Percentiles rank a stretch among this genome's conserved stretches.
phyloP scores from a whole-genome alignment of 2,329 filamentous ascomycete genomes.

The Keithomyces neogunnii region DNA sequence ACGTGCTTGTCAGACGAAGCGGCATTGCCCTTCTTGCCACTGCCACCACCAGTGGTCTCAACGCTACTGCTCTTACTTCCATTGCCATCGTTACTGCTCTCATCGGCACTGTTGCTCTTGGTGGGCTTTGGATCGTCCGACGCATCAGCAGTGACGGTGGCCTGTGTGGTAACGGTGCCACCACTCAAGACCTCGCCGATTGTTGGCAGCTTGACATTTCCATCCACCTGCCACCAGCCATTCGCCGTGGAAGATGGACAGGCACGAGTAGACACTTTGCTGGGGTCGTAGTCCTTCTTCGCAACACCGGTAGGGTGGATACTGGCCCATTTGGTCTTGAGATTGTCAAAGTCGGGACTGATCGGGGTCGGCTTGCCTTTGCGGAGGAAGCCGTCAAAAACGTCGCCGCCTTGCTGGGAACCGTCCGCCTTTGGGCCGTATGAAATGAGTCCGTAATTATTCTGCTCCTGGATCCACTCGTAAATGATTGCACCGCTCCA shows the following conservation, averaged over 20 bases:
- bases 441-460: slow-evolving; percentile 72
- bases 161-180: slow-evolving; percentile 14
- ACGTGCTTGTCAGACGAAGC: slow-evolving; percentile 18
- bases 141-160: slow-evolving; percentile 11
- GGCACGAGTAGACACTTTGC: slow-evolving; percentile 49
- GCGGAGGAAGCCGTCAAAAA: slow-evolving; percentile 59
- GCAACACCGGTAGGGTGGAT: slow-evolving; percentile 61
- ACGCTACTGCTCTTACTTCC: neutral
- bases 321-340: slow-evolving; percentile 68
- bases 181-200: slow-evolving; percentile 44
- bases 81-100: neutral
- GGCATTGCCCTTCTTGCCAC: slow-evolving; percentile 8
- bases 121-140: slow-evolving; percentile 3
- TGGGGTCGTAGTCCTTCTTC: slow-evolving; percentile 55
- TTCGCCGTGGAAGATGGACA: slow-evolving; percentile 63
- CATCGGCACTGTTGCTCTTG: neutral
- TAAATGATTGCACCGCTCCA: slow-evolving; percentile 78
- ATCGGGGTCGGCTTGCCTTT: slow-evolving; percentile 67
- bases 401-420: slow-evolving; percentile 41
- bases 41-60: neutral
- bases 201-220: slow-evolving; percentile 60
- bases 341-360: slow-evolving; percentile 68
- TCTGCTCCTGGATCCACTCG: slow-evolving; percentile 81
- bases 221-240: slow-evolving; percentile 74
- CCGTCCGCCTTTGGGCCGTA: slow-evolving; percentile 56